phyloP scores from a whole-genome alignment of 2,329 filamentous ascomycete species.

The Clonostachys rosea region DNA sequence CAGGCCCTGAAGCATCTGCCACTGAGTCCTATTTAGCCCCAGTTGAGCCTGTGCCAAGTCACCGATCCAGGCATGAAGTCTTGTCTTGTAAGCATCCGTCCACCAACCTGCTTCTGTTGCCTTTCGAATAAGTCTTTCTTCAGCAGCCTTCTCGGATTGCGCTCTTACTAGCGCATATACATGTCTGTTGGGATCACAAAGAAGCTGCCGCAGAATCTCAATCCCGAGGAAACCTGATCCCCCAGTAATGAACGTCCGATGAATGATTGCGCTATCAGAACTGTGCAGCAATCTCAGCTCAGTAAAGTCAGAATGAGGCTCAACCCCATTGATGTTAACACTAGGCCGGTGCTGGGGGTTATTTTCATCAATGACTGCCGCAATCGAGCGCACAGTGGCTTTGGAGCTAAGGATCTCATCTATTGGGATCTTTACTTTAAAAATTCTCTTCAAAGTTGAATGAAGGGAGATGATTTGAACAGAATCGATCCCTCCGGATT shows the following conservation, averaged over 20 bases:
- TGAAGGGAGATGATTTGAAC: no score
- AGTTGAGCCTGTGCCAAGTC: constrained; percentile 3
- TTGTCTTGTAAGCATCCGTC: not conserved
- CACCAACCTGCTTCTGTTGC: constrained; percentile 6
- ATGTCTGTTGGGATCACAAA: constrained; percentile 38
- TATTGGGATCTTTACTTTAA: no score
- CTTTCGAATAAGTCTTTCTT: not conserved
- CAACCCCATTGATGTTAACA: no score
- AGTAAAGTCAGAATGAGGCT: no score
- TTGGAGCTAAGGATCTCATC: no score
- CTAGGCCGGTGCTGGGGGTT: no score
- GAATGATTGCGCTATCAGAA: no score
- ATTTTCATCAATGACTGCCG: no score
- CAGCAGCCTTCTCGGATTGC: constrained; percentile 36
- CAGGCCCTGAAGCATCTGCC: constrained; percentile 35
- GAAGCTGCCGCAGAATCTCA: constrained; percentile 69
- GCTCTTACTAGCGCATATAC: constrained; percentile 72
- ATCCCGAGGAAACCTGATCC: constrained; percentile 72
- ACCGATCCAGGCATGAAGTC: constrained; percentile 8
- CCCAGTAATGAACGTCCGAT: constrained; percentile 60
- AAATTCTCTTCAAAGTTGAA: no score
- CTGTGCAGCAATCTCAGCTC: no score
- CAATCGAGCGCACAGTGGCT: no score
- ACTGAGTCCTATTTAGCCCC: constrained; percentile 36
- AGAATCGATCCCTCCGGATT: no score